A percentile compares a stretch with the other conserved stretches of the same genome.
phyloP scores from a whole-genome alignment of 192 early-diverging fungal genomes.

The Gigaspora rosea region DNA sequence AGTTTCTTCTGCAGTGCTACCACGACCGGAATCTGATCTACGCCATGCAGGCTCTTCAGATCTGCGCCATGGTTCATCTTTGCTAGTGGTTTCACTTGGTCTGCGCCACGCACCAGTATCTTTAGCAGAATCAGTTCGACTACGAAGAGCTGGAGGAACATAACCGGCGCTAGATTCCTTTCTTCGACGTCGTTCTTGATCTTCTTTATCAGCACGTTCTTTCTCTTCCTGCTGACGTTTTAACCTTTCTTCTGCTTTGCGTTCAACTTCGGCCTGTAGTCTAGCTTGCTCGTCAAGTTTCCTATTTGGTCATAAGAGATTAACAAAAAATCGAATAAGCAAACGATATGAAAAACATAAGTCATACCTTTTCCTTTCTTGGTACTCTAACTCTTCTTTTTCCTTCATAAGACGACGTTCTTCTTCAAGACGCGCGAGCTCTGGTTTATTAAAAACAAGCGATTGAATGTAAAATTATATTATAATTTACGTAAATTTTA shows the following conservation, averaged over 20 bases:
- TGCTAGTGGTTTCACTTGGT: background rate
- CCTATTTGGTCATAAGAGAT: slow-evolving; percentile 26
- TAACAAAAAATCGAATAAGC: slow-evolving; percentile 30
- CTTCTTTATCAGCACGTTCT: slow-evolving; percentile 29
- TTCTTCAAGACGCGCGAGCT: too few species aligned
- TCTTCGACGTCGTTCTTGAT: background rate
- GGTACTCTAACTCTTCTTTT: too few species aligned
- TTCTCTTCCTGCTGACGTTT: slow-evolving; percentile 36
- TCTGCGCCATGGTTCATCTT: background rate
- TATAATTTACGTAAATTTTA: background rate
- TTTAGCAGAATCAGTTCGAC: background rate
- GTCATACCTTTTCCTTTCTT: background rate
- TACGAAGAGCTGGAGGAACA: slow-evolving; percentile 37
- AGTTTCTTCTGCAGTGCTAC: background rate
- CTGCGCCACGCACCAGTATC: background rate
- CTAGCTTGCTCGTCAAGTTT: slow-evolving; percentile 54
- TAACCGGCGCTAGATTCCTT: slow-evolving; percentile 27
- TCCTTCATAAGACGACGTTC: too few species aligned
- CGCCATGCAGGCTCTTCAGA: slow-evolving; percentile 9
- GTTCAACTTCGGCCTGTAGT: slow-evolving; percentile 51
- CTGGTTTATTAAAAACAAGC: slow-evolving; percentile 29
- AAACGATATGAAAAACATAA: slow-evolving; percentile 10
- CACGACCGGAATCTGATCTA: slow-evolving; percentile 13
- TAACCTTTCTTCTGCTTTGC: slow-evolving; percentile 49
- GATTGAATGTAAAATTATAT: background rate